Conservation (phyloP, 306 rosid species). For the Crataegus laevigata region DNA sequence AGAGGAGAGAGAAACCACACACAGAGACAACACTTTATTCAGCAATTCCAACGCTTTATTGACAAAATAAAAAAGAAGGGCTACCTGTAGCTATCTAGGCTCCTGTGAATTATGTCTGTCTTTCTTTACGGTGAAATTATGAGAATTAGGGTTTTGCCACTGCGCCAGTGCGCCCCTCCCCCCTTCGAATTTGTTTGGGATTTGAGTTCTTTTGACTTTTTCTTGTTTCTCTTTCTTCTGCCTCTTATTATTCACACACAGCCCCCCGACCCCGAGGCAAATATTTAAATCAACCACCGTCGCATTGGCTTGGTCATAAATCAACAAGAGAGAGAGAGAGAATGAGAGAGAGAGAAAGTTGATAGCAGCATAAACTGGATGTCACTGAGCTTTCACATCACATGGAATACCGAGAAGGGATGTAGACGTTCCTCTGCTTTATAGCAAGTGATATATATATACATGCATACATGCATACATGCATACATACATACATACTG, state of each 20-base stretch:
- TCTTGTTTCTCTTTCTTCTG: background rate
- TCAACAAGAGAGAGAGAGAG: background rate
- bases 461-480: background rate
- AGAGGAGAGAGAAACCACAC: slow-evolving; percentile 12
- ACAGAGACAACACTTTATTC: background rate
- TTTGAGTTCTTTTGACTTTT: slow-evolving; percentile 17
- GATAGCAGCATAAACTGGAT: slow-evolving; percentile 5
- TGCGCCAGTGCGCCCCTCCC: background rate
- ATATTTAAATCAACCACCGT: slow-evolving; percentile 6
- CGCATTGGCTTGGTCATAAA: background rate
- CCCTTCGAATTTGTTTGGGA: slow-evolving; percentile 7
- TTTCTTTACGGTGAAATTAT: slow-evolving; percentile 15
- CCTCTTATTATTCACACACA: background rate
- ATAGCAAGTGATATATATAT: background rate
- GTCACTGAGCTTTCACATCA: slow-evolving; percentile 25
- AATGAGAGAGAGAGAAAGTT: background rate
- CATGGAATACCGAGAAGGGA: slow-evolving; percentile 14
- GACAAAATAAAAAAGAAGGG: slow-evolving; percentile 19
- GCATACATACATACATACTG: background rate
- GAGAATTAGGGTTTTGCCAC: background rate
- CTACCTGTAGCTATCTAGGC: background rate
- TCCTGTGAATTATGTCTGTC: background rate
- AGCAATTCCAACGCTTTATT: slow-evolving; percentile 40
- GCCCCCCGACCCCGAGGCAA: background rate
- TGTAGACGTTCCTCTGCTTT: slow-evolving; percentile 8